These are phyloP conservation scores for Crithidia thermophila DNA, from an alignment of 208 protist species.

Conservation along the genomic window DNA sequence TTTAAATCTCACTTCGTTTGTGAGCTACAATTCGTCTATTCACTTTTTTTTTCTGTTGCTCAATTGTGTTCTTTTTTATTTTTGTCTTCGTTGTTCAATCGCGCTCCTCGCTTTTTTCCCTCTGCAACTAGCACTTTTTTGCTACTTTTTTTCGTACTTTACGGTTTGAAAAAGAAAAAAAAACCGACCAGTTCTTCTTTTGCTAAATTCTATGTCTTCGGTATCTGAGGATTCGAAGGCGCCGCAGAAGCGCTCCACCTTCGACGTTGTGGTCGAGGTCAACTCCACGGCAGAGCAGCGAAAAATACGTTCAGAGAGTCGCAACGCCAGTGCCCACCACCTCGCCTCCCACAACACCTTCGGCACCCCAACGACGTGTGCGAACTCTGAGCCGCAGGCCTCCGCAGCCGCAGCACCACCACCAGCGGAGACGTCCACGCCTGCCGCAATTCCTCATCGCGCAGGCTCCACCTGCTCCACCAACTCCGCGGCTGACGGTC, in stretches of 20 bases:
- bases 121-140: constrained; percentile 1
- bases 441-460: too few species aligned
- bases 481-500: neutral
- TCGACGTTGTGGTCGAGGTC: constrained; percentile 2
- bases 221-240: too few species aligned
- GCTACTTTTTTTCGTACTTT: constrained; percentile 9
- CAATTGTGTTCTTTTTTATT: neutral
- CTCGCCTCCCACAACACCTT: too few species aligned
- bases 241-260: constrained; percentile 1
- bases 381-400: too few species aligned
- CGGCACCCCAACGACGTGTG: too few species aligned
- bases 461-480: too few species aligned
- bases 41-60: constrained; percentile 3
- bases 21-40: neutral
- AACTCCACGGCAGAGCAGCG: neutral
- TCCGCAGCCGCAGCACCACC: too few species aligned
- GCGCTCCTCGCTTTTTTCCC: too few species aligned
- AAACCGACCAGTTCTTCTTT: neutral
- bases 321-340: neutral
- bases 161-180: too few species aligned
- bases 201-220: neutral
- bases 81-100: neutral
- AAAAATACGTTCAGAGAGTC: neutral
- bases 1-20: neutral
- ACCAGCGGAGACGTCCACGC: neutral